Base-by-base conservation (phyloP, 176 grass and related monocot species). In the Rhynchospora breviuscula region DNA sequence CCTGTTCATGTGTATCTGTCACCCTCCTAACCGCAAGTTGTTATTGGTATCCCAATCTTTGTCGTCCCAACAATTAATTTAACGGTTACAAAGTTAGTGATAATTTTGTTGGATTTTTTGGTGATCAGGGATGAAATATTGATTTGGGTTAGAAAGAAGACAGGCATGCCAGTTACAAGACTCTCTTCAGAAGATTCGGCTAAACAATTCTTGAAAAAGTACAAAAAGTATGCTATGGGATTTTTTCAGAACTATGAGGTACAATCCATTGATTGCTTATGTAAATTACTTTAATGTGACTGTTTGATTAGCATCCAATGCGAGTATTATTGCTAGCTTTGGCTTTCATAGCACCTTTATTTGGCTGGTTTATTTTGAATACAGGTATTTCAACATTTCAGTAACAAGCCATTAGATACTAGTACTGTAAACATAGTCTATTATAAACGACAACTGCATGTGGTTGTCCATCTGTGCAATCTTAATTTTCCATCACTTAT, bases 71-170 rank as follows among this genome's bases (percentile, higher is more conserved):
- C 72, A 56, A 29, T 8, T 68, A 54, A 76, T 76, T 79, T 83
- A 40, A 40, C 35, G 2, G 35, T 40, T 40, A 40, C 88, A 45
- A 90, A 88, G 63, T 70, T 95, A 10, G 63, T 99, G 46, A 88
- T 91, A 56, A 89, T 93, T 80, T 79, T 91, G 90, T 67, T 86
- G 92, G 81, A 88, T 70, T 14, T 87, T 88, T 66, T 78, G 75
- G 46, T 44, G 92, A 90, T 85, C 62, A 99, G 96, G 89, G 96
- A 99, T 7, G 91, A 89, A 46, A 91, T 99, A 78, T 80, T 99
- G 84, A 93, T 94, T 59, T 99, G 96, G 96, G 87, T 89, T 56
- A 93, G 93, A 89, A 99, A 99, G 93, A 99, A 93, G 83, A 99
- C 96, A 62, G 91, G 88, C 15, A 46, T 52, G 4, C 91, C 96